Percentiles rank a stretch among this genome's conserved stretches.
These are phyloP conservation scores for Amanita polypyramis DNA, from an alignment of 768 basidiomycete genomes.

Conservation along the genomic window DNA sequence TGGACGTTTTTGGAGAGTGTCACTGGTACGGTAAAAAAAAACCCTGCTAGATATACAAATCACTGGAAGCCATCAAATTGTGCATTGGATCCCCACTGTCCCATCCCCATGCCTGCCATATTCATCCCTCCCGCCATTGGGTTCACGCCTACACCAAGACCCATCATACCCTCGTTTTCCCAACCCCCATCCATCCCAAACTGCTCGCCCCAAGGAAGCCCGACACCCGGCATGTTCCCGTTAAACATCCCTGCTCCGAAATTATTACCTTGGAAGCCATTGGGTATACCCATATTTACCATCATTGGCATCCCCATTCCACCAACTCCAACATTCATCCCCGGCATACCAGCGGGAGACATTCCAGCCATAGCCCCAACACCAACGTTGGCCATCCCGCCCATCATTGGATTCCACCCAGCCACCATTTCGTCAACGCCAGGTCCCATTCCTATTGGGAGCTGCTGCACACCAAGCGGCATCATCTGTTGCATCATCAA, in stretches of 20 bases:
- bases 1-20: background rate
- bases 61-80: constrained; percentile 5
- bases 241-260: constrained; percentile 17
- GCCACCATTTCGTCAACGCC: constrained; percentile 26
- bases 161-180: constrained; percentile 25
- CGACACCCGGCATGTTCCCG: constrained; percentile 22
- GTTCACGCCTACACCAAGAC: constrained; percentile 19
- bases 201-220: constrained; percentile 25
- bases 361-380: constrained; percentile 18
- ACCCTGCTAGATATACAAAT: too few relatives aligned
- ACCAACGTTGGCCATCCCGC: constrained; percentile 10
- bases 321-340: constrained; percentile 19
- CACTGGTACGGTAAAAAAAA: too few relatives aligned
- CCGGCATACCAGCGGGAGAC: constrained; percentile 17
- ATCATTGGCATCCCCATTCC: constrained; percentile 20
- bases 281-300: constrained; percentile 17
- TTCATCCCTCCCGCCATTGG: constrained; percentile 30
- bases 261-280: constrained; percentile 13
- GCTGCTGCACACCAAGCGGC: constrained; percentile 24
- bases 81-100: constrained; percentile 24
- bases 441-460: constrained; percentile 5
- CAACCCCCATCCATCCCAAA: constrained; percentile 21
- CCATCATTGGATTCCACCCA: constrained; percentile 25
- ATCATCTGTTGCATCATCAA: constrained; percentile 30
- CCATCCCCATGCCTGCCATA: constrained; percentile 35